phyloP scores from a whole-genome alignment of 176 grass and related monocot genomes.

The Lolium multiflorum region DNA sequence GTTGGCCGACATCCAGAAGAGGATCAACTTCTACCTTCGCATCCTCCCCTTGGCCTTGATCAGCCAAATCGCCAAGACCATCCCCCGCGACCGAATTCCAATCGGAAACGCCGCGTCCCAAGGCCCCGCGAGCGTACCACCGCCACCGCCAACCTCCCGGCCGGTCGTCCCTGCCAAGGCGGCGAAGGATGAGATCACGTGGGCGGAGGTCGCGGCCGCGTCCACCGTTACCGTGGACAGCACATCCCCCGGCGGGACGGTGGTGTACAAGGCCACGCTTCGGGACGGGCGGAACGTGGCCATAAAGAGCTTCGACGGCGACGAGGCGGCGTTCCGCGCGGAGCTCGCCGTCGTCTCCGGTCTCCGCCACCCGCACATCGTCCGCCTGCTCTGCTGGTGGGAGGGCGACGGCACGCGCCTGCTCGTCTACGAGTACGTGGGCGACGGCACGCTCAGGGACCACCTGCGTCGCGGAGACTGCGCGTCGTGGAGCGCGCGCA shows the following conservation, averaged over 20 bases:
- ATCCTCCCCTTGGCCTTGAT: neutral
- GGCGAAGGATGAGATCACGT: neutral
- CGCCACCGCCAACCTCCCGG: neutral
- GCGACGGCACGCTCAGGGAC: neutral
- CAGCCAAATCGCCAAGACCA: neutral
- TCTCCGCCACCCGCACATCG: neutral
- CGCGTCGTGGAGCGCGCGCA: neutral
- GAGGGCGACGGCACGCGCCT: slow-evolving; percentile 1
- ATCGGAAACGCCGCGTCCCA: neutral
- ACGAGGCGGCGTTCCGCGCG: neutral
- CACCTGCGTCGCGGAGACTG: neutral
- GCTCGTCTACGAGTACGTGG: slow-evolving; percentile 18
- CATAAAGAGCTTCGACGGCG: slow-evolving; percentile 9
- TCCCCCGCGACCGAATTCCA: neutral
- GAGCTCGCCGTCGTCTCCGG: neutral
- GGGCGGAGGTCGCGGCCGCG: neutral
- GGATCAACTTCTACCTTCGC: neutral
- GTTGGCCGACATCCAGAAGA: neutral
- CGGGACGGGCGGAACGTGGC: neutral
- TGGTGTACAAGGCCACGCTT: slow-evolving; percentile 11
- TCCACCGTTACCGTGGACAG: neutral
- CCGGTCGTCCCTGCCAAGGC: neutral
- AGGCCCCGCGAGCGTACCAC: neutral
- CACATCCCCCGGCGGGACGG: neutral
- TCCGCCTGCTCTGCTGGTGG: slow-evolving; percentile 9